A percentile compares a stretch with the other conserved stretches of the same genome.
phyloP scores from a whole-genome alignment of 352 stramenopile genomes.

The Achlya hypogyna region DNA sequence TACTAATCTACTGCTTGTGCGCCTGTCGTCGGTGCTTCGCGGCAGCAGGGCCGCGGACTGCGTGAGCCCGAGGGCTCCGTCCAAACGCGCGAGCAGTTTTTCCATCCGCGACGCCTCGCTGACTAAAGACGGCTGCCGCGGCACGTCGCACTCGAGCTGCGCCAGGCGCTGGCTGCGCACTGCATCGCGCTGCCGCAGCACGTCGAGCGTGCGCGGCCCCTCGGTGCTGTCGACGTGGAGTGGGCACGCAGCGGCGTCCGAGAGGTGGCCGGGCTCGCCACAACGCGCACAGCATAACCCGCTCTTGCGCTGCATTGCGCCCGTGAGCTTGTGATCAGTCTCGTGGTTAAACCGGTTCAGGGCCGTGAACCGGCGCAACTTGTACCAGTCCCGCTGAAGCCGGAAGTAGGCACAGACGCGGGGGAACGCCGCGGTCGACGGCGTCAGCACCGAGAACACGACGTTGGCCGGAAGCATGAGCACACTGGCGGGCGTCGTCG shows the following conservation, averaged over 20 bases:
- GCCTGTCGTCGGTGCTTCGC: background rate
- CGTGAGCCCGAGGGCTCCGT: background rate
- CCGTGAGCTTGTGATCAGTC: slow-evolving; percentile 31
- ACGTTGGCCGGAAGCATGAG: slow-evolving; percentile 26
- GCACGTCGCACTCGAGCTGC: background rate
- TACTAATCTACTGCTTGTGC: background rate
- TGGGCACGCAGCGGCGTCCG: slow-evolving; percentile 37
- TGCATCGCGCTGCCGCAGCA: slow-evolving; percentile 22
- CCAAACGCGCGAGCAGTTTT: background rate
- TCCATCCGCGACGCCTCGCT: background rate
- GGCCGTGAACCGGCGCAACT: slow-evolving; percentile 43
- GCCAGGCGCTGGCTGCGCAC: background rate
- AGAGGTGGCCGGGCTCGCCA: slow-evolving; percentile 41
- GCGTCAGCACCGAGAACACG: slow-evolving; percentile 31
- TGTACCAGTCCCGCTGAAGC: slow-evolving; percentile 41
- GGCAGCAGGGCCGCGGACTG: background rate
- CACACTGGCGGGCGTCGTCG: slow-evolving; percentile 24
- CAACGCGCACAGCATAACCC: slow-evolving; percentile 46
- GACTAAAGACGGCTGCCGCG: background rate
- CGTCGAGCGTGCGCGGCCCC: background rate
- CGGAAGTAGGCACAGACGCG: slow-evolving; percentile 35
- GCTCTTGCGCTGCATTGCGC: slow-evolving; percentile 35
- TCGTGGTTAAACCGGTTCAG: slow-evolving; percentile 48
- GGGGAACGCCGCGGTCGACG: slow-evolving; percentile 28
- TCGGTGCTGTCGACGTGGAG: slow-evolving; percentile 9